A percentile compares a stretch with the other conserved stretches of the same genome.
phyloP scores from a whole-genome alignment of 75 land plant genomes.

The Sequoia sempervirens region DNA sequence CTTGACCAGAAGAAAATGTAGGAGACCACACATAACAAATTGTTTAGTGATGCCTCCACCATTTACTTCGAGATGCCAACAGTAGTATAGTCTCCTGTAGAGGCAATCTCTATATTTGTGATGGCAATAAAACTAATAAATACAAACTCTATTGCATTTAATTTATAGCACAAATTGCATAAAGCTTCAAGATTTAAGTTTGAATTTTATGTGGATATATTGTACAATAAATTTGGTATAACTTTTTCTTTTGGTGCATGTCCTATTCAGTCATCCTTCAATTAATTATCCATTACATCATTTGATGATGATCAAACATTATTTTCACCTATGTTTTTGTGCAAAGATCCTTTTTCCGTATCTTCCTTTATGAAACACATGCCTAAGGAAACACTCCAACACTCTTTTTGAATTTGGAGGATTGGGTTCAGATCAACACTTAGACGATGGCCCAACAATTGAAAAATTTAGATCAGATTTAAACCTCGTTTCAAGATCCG shows the following conservation, averaged over 20 bases:
- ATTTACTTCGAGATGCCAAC: background rate
- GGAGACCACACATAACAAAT: background rate
- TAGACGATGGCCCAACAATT: slow-evolving; percentile 72
- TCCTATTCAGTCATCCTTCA: background rate
- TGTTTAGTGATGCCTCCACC: background rate
- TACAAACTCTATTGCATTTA: background rate
- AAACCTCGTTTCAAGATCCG: slow-evolving; percentile 80
- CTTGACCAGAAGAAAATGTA: background rate
- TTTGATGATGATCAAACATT: background rate
- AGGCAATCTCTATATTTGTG: background rate
- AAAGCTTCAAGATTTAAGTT: slow-evolving; percentile 26
- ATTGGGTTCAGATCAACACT: slow-evolving; percentile 27
- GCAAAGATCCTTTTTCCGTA: slow-evolving; percentile 41
- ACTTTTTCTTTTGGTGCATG: slow-evolving; percentile 6
- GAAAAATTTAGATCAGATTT: slow-evolving; percentile 77
- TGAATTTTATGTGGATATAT: slow-evolving; percentile 35
- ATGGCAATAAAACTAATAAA: background rate
- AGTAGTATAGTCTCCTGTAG: background rate
- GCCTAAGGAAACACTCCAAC: slow-evolving; percentile 77
- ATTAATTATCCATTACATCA: background rate
- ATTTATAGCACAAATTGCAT: slow-evolving; percentile 11
- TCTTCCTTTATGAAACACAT: slow-evolving; percentile 73
- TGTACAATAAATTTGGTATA: slow-evolving; percentile 8
- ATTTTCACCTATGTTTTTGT: slow-evolving; percentile 16
- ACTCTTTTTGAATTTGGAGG: slow-evolving; percentile 17